These are phyloP conservation scores for Podaxis carcinomalis DNA, from an alignment of 768 basidiomycete species.

Conservation along the genomic window DNA sequence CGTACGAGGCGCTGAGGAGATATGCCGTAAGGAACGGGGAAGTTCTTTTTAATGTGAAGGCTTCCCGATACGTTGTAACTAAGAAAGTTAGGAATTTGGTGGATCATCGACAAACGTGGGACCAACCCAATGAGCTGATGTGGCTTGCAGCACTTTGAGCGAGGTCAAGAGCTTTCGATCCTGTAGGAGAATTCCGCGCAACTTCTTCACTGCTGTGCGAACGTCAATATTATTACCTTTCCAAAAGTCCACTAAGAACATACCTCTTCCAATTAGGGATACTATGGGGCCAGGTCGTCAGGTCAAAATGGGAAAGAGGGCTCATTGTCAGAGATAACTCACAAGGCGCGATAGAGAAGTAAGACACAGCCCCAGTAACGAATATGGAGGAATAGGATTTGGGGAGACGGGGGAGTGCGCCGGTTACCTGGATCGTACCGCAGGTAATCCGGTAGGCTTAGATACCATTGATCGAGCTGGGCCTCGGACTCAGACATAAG, in stretches of 20 bases:
- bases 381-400: conserved; percentile 64
- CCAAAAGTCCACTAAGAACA: conserved; percentile 20
- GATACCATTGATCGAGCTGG: conserved; percentile 70
- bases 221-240: not conserved
- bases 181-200: conserved; percentile 42
- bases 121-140: conserved; percentile 59
- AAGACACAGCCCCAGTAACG: conserved; percentile 76
- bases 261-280: conserved; percentile 74
- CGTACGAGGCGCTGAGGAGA: conserved; percentile 69
- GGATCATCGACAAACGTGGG: not conserved
- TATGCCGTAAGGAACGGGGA: conserved; percentile 69
- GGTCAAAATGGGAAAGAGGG: not conserved
- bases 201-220: conserved; percentile 34
- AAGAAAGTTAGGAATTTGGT: not conserved
- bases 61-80: conserved; percentile 61
- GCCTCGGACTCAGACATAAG: conserved; percentile 55
- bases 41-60: conserved; percentile 52
- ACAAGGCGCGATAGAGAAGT: conserved; percentile 77
- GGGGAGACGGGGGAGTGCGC: conserved; percentile 53
- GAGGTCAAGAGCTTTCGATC: conserved; percentile 68
- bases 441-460: conserved; percentile 60
- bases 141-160: conserved; percentile 72
- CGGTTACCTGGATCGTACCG: conserved; percentile 55
- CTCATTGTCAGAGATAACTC: conserved; percentile 27
- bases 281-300: conserved; percentile 28